phyloP scores from a whole-genome alignment of 2,329 filamentous ascomycete genomes.

The Penicillium brevicompactum region DNA sequence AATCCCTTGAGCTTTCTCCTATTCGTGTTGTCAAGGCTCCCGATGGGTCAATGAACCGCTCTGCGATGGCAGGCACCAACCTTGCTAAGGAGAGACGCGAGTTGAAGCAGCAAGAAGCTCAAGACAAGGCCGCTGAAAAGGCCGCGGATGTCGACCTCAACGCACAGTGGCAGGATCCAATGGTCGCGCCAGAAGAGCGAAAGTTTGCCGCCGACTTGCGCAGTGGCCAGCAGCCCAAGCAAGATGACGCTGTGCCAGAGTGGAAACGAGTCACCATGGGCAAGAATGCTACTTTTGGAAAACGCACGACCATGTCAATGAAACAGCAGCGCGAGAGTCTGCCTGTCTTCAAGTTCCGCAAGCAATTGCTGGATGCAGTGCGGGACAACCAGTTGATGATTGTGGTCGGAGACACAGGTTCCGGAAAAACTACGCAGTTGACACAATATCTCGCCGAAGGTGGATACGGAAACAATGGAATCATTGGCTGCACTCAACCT shows the following conservation, averaged over 20 bases:
- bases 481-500: conserved; percentile 95
- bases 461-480: conserved; percentile 81
- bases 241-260: conserved; percentile 74
- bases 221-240: conserved; percentile 62
- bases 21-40: conserved; percentile 97
- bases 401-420: conserved; percentile 95
- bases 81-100: conserved; percentile 90
- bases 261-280: conserved; percentile 86
- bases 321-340: conserved; percentile 90
- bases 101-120: conserved; percentile 81
- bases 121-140: conserved; percentile 74
- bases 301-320: conserved; percentile 86
- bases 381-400: conserved; percentile 87
- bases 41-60: conserved; percentile 95
- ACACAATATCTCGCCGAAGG: conserved; percentile 94
- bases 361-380: conserved; percentile 84
- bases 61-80: conserved; percentile 88
- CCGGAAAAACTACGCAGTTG: conserved; percentile 94
- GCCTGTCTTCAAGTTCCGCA: conserved; percentile 86
- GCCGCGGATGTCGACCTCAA: conserved; percentile 78
- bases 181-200: conserved; percentile 80
- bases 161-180: conserved; percentile 95
- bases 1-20: conserved; percentile 89
- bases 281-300: conserved; percentile 79
- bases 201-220: conserved; percentile 89